Evolutionary conservation across 805 yeast species (phyloP), one percentile per base, ranked within the genome.

Genomic region (Teunomyces barrocoloradensis): DNA sequence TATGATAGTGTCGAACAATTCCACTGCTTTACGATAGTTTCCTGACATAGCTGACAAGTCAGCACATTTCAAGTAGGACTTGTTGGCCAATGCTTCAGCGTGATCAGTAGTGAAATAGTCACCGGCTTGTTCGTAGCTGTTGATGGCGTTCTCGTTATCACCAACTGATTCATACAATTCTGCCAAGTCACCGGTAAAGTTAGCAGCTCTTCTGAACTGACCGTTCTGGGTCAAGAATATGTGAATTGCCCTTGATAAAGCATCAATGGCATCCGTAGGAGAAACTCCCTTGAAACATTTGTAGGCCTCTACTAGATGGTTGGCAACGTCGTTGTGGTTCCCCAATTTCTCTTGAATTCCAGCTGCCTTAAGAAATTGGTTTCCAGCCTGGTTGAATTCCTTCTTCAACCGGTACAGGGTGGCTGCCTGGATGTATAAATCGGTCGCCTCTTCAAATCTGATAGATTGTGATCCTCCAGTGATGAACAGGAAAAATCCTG

Each of bases 71-170:
- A 92, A 71, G 55, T 79, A 87, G 20, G 95, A 91, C 71, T 94
- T 94, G 68, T 84, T 90, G 21, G 96, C 81, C 47, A 92, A 65
- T 6, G 97, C 96, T 53, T 85, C 86, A 0, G 98, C 97, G 49
- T 89, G 91, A 68, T 94, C 99, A 52, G 92, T 89, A 46, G 82
- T 79, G 63, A 86, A 91, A 91, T 97, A 94, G 60, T 94, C 98
- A 35, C 96, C 97, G 9, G 99, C 97, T 58, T 85, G 87, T 61
- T 90, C 96, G 63, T 86, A 92, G 25, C 90, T 81, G 46, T 75
- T 75, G 45, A 85, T 77, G 5, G 99, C 97, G 55, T 79, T 79
- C 20, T 75, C 71, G 28, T 72, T 66, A 59, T 91, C 92, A 43
- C 78, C 78, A 17, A 89, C 70, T 40, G 79, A 78, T 67, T 92